phyloP scores from a whole-genome alignment of 805 yeast genomes.

The Kluyveromyces wickerhamii region DNA sequence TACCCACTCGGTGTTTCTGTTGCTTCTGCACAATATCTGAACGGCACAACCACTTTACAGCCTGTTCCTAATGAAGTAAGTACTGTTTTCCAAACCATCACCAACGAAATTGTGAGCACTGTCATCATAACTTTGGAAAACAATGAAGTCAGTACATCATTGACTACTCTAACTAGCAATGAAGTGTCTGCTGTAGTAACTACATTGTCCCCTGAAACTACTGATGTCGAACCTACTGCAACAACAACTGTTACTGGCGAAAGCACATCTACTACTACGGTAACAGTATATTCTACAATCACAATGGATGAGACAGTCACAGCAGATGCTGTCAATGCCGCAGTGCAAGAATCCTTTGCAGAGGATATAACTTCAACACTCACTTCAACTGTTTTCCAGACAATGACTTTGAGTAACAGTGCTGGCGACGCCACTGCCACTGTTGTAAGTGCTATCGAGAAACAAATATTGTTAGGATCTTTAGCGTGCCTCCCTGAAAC shows the following conservation, averaged over 20 bases:
- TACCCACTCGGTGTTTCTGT: conserved; percentile 3
- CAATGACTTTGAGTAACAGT: conserved; percentile 12
- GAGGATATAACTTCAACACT: conserved; percentile 16
- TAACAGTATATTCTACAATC: conserved; percentile 10
- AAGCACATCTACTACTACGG: conserved; percentile 8
- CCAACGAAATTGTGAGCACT: conserved; percentile 1
- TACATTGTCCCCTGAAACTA: conserved; percentile 17
- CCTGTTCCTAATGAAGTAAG: too few relatives aligned
- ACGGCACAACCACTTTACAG: conserved; percentile 6
- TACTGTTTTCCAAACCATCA: background rate
- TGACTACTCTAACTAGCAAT: background rate
- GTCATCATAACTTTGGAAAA: background rate
- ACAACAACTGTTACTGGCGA: conserved; percentile 6
- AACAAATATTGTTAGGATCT: conserved; percentile 8
- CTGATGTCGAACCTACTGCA: conserved; percentile 22
- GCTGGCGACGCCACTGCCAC: conserved; percentile 10
- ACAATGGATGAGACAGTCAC: conserved; percentile 9
- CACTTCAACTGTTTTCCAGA: conserved; percentile 16
- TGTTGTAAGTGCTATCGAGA: conserved; percentile 9
- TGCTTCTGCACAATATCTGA: conserved; percentile 6
- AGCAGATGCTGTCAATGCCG: conserved; percentile 13
- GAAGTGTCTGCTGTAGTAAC: conserved; percentile 10
- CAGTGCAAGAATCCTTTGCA: conserved; percentile 6
- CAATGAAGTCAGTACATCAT: conserved; percentile 1
- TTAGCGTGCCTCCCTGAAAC: conserved; percentile 10